Base-by-base conservation (phyloP, 1,139 yeast species). In the Lipomyces yarrowii region DNA sequence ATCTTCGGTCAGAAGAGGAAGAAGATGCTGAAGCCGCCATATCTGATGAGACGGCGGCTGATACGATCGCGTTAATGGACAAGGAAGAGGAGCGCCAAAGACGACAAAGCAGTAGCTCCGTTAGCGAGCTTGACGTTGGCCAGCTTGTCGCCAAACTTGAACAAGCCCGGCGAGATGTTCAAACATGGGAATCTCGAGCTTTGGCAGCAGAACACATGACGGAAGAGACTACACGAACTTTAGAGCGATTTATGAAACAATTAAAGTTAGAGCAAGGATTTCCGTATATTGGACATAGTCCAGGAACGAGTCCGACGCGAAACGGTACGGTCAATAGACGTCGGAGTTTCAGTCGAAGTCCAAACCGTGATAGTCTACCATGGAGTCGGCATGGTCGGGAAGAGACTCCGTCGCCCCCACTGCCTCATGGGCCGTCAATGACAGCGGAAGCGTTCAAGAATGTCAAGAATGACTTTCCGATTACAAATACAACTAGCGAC, bases 61-160 rank as follows among this genome's bases (percentile, higher is more conserved):
- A 67, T 56, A 54, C 65, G 18, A 59, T 65, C 55, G 69, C 63
- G 55, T 46, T 67, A 57, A 60, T 67, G 55, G 69, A 65, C 15
- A 61, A 62, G 48, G 66, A 65, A 30, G 56, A 61, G 42, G 61
- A 59, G 26, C 54, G 62, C 6, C 62, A 59, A 39, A 33, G 59
- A 26, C 48, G 63, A 11, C 57, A 57, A 10, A 63, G 64, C 55
- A 58, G 56, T 15, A 35, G 51, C 13, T 33, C 48, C 48, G 32
- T 15, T 8, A 21, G 58, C 32, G 58, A 59, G 51, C 23, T 58
- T 55, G 21, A n/a, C 61, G 33, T 61, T 26, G 67, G 54, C 8
- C 61, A 57, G 23, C 60, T 60, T 52, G 11, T 64, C 6, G 62
- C 61, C n/a, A 62, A 65, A 39, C 63, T 65, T 48, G 67, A 65